Percentiles rank a stretch among this genome's conserved stretches.
These are phyloP conservation scores for Aspergillus heteromorphus DNA, from an alignment of 495 filamentous ascomycete genomes.

Conservation along the genomic window DNA sequence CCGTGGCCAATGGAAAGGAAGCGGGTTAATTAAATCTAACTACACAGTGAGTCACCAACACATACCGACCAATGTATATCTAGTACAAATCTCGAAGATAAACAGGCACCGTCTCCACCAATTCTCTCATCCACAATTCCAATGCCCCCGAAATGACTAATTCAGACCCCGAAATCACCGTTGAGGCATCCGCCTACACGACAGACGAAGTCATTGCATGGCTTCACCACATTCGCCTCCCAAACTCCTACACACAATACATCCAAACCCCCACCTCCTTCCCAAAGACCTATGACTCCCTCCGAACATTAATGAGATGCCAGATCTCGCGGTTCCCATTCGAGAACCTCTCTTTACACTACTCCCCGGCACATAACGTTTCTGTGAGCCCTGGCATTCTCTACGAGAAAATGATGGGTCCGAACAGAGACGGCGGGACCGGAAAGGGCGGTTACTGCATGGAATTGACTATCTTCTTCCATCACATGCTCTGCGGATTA, in stretches of 20 bases:
- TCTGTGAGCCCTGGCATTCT: constrained; percentile 52
- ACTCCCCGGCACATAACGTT: constrained; percentile 46
- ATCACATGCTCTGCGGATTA: constrained; percentile 54
- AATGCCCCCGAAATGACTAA: too few species aligned
- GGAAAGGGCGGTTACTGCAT: constrained; percentile 75
- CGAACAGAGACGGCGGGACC: constrained; percentile 17
- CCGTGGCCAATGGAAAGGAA: too few species aligned
- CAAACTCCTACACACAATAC: constrained; percentile 15
- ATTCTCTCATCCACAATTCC: too few species aligned
- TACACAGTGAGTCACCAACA: too few species aligned
- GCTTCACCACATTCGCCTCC: constrained; percentile 19
- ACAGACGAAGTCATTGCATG: constrained; percentile 19
- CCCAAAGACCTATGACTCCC: constrained; percentile 20
- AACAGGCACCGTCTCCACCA: too few species aligned
- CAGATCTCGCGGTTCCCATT: constrained; percentile 63
- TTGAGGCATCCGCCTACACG: constrained; percentile 12
- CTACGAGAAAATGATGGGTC: constrained; percentile 58
- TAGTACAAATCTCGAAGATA: too few species aligned
- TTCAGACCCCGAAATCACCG: background rate
- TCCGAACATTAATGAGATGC: constrained; percentile 25
- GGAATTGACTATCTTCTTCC: constrained; percentile 67
- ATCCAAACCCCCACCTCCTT: constrained; percentile 15
- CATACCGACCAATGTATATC: too few species aligned
- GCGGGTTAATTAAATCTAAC: too few species aligned
- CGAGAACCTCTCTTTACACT: constrained; percentile 59